Evolutionary conservation across 2,329 filamentous ascomycete species (phyloP).

Genomic region (Pseudofabraea citricarpa): DNA sequence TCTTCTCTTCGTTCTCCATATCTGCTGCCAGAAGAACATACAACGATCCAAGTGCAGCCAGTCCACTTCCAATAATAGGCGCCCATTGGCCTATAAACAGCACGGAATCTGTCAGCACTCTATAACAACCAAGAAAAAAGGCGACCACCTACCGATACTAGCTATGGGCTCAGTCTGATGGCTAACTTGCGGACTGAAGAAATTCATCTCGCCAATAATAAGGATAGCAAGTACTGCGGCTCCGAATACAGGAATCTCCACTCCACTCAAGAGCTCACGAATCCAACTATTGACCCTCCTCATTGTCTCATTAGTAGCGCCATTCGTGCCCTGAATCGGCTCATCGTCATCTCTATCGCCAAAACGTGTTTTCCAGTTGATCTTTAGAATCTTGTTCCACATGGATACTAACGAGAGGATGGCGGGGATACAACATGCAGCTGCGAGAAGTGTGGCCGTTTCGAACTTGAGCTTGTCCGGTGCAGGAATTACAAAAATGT

Average conservation of each 20-base stretch:
- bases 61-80: conserved; percentile 51
- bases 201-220: conserved; percentile 58
- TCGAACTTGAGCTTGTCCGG: conserved; percentile 52
- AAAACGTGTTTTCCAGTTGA: conserved; percentile 50
- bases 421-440: conserved; percentile 61
- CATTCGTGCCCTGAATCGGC: conserved; percentile 48
- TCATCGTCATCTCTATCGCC: conserved; percentile 31
- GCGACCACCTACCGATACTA: conserved; percentile 47
- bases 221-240: conserved; percentile 55
- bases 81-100: conserved; percentile 48
- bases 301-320: conserved; percentile 46
- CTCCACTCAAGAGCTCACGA: conserved; percentile 45
- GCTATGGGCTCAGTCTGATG: conserved; percentile 59
- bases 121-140: conserved; percentile 1
- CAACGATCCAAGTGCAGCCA: conserved; percentile 54
- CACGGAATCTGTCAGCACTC: conserved; percentile 23
- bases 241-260: conserved; percentile 55
- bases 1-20: conserved; percentile 7
- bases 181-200: conserved; percentile 50
- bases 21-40: conserved; percentile 41
- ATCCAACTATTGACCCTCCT: conserved; percentile 51
- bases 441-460: conserved; percentile 54
- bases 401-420: conserved; percentile 57
- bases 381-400: conserved; percentile 59
- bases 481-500: conserved; percentile 59